Base-by-base conservation (phyloP, 2,329 filamentous ascomycete species). In the Colletotrichum sp. region DNA sequence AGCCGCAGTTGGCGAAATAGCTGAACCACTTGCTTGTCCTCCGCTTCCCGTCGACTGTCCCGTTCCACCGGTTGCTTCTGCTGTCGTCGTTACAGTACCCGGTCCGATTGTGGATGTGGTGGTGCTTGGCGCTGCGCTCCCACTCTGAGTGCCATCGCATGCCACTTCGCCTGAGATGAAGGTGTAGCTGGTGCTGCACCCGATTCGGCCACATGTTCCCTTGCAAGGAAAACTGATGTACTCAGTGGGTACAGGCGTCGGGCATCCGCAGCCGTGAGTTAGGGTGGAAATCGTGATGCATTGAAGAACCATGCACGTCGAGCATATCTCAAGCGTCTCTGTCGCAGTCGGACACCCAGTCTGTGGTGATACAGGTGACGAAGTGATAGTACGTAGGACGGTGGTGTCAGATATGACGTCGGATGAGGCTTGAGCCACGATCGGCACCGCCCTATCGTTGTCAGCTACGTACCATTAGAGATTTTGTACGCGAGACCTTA, bases 311-410 rank as follows among this genome's bases (percentile, higher is more conserved):
- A 80, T 61, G 74, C 84, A 86, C 1, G 82, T 84, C 15, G 81
- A 80, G 78, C 84, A 86, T n/a, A 80, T 71, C 10, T 80, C 79
- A 5, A 75, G 56, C 8, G 81, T 82, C 9, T 79, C 68, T 2
- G 83, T 84, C 7, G 84, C 81, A 12, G 83, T 84, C 24, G 84
- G 84, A n/a, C 84, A 85, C 8, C 66, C 61, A 0, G 34, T 18
- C 15, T 26, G 56, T 18, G 48, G 8, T 8, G 71, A 18, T 21
- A 21, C 43, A 52, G 8, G 15, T 8, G 43, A 72, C 32, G 9
- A 26, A 15, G 15, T 30, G 32, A 30, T 28, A 28, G 26, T 30
- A 12, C 3, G 30, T 8, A 60, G 26, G 18, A 38, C 30, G 3
- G 32, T 18, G 9, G 32, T 12, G 9, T 38, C 52, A 9, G 64